phyloP scores from a whole-genome alignment of 352 stramenopile genomes.

The Pythium biforme region DNA sequence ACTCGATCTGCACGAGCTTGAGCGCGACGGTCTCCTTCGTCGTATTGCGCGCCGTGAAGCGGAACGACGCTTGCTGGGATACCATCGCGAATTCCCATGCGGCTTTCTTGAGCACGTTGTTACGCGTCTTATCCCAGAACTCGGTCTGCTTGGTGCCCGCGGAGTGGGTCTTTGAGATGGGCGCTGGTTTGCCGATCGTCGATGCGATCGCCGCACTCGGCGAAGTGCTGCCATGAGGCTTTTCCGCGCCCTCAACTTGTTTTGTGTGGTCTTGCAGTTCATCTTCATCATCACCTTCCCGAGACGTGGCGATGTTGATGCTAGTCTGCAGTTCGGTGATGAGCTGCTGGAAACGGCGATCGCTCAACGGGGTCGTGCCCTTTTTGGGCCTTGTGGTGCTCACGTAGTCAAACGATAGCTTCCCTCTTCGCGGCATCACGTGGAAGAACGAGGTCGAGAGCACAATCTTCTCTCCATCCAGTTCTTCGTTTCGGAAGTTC shows the following conservation, averaged over 20 bases:
- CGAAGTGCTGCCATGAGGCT: not conserved
- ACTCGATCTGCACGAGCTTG: constrained; percentile 84
- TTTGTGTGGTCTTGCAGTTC: no score
- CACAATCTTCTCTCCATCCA: constrained; percentile 68
- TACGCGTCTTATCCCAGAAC: constrained; percentile 53
- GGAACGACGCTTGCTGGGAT: constrained; percentile 41
- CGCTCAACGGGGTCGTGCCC: constrained; percentile 58
- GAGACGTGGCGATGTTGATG: constrained; percentile 6
- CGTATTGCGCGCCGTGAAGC: constrained; percentile 37
- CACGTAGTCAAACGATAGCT: constrained; percentile 90
- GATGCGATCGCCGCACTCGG: not conserved
- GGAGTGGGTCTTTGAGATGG: constrained; percentile 2
- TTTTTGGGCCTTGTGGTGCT: constrained; percentile 72
- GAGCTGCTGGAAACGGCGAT: constrained; percentile 70
- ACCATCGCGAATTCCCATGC: constrained; percentile 34
- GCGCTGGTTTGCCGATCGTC: not conserved
- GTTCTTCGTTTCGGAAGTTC: constrained; percentile 90
- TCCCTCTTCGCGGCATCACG: constrained; percentile 60
- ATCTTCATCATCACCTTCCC: not conserved
- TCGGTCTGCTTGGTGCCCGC: constrained; percentile 32
- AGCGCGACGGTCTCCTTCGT: constrained; percentile 70
- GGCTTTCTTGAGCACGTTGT: constrained; percentile 41
- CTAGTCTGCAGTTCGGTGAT: constrained; percentile 59
- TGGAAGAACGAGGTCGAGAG: constrained; percentile 82
- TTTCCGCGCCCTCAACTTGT: not conserved